A percentile compares a stretch with the other conserved stretches of the same genome.
phyloP scores from a whole-genome alignment of 2,329 filamentous ascomycete genomes.

The Aspergillus thermomutatus region DNA sequence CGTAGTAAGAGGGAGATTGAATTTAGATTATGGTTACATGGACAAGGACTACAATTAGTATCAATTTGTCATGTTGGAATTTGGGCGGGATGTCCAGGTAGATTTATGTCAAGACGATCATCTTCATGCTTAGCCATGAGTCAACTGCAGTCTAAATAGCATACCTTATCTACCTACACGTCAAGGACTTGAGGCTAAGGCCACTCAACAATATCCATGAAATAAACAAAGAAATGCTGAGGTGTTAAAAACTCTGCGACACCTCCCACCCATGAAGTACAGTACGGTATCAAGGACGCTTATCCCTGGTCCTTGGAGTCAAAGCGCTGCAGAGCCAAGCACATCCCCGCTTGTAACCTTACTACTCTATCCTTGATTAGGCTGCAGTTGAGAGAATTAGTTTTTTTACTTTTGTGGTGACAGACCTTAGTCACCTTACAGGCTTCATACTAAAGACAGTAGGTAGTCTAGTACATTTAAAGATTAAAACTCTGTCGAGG shows the following conservation, averaged over 20 bases:
- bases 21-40: not conserved
- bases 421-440: not conserved
- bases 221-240: not conserved
- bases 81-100: not conserved
- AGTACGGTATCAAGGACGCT: not conserved
- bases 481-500: not conserved
- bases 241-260: not conserved
- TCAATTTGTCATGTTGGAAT: not conserved
- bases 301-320: constrained; percentile 12
- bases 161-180: not conserved
- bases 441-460: too few species aligned
- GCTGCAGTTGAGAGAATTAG: not conserved
- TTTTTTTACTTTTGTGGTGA: not conserved
- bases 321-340: constrained; percentile 23
- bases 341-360: constrained; percentile 9
- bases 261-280: constrained; percentile 6
- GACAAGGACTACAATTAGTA: not conserved
- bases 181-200: not conserved
- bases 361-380: not conserved
- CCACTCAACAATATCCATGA: not conserved
- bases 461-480: not conserved
- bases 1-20: not conserved
- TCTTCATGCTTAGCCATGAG: not conserved
- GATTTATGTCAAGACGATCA: too few species aligned
- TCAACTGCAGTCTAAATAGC: not conserved